Base-by-base conservation (phyloP, 495 filamentous ascomycete genomes). In the Penicillium cosmopolitanum region DNA sequence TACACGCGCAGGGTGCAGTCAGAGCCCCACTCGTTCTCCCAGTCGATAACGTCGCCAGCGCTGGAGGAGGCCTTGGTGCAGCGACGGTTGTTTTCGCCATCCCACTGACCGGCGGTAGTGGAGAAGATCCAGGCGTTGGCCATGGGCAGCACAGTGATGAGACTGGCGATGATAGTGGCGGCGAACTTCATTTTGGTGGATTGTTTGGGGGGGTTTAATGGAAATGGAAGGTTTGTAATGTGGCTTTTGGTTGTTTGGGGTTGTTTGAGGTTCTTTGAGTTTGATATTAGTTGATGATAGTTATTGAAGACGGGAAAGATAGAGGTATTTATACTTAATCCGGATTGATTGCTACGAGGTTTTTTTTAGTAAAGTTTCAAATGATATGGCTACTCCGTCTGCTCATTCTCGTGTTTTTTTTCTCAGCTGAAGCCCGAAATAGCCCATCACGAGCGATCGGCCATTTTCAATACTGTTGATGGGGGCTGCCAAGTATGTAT, bases 111-210 rank as follows among this genome's bases (percentile, higher is more conserved):
- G 35, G 44, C 47, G 52, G 52, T 31, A 47, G 36, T 61, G 46
- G 53, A 42, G 53, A 61, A 61, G 58, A 61, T 61, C 58, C 58
- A 61, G 53, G 58, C 58, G 36, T 61, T 61, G 46, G 58, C 44
- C 58, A 61, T 61, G 35, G 58, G 58, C 3, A 56, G 58, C 11
- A 56, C 53, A 35, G 58, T 31, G 23, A 51, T 12, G 36, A 61
- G 44, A 16, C 52, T n/a, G 25, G 58, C 52, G 53, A 61, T 44
- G 36, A 36, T 51, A 36, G 58, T 51, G 8, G 58, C 10, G 16
- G 48, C 43, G 56, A 58, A 58, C 38, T 58, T 58, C 56, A 58
- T 53, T 47, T 53, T 58, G 35, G 25, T 38, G 35, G 35, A 38
- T 38, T n/a, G 25, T 38, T 38, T 38, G 10, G 35, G 35, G 35